phyloP scores from a whole-genome alignment of 768 basidiomycete species.

The Suillus clintonianus region DNA sequence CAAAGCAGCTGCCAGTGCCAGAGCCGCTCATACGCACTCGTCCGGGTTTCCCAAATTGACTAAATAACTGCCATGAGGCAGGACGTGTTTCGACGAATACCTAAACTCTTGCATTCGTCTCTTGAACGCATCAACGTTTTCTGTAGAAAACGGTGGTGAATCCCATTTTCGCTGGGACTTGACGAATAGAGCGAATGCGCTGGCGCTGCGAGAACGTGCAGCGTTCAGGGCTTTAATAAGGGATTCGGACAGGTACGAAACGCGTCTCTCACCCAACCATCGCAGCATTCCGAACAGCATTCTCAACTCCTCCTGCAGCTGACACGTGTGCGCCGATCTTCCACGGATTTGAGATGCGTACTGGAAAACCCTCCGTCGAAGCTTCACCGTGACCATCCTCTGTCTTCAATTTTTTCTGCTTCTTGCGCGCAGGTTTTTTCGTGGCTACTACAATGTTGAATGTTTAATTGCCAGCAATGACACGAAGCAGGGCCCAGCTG shows the following conservation, averaged over 20 bases:
- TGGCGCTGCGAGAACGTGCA: slow-evolving; percentile 53
- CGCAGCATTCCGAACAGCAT: slow-evolving; percentile 69
- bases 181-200: slow-evolving; percentile 80
- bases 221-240: background rate
- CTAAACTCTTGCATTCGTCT: slow-evolving; percentile 57
- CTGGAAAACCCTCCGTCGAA: slow-evolving; percentile 28
- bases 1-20: background rate
- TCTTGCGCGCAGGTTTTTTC: slow-evolving; percentile 2
- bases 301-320: slow-evolving; percentile 77
- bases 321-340: slow-evolving; percentile 87
- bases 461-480: background rate
- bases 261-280: slow-evolving; percentile 54
- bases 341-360: slow-evolving; percentile 45
- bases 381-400: background rate
- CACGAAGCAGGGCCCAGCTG: no score
- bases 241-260: background rate
- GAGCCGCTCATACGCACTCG: slow-evolving; percentile 41
- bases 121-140: slow-evolving; percentile 60
- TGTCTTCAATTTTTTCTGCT: slow-evolving; percentile 10
- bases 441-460: background rate
- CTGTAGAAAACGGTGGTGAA: slow-evolving; percentile 55
- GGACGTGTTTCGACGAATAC: slow-evolving; percentile 60
- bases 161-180: slow-evolving; percentile 86
- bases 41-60: slow-evolving; percentile 86
- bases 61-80: slow-evolving; percentile 86